Evolutionary conservation across 2,329 filamentous ascomycete species (phyloP), one percentile per base, ranked within the genome.

Genomic region (Ceratocystis destructans): DNA sequence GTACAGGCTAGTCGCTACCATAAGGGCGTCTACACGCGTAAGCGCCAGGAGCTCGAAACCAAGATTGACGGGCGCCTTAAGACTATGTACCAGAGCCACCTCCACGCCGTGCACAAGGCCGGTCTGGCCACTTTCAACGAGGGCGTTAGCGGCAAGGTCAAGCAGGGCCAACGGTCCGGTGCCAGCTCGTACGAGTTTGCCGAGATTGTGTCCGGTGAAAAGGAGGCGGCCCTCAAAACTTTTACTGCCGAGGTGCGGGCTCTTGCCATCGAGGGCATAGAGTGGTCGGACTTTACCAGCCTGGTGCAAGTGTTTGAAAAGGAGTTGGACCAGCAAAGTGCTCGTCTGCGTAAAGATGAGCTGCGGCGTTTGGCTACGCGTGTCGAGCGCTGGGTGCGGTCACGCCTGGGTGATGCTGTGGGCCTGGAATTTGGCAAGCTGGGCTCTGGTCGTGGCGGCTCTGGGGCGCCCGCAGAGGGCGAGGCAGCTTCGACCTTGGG

Each of bases 361-460:
- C 96, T 99, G 90, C 86, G 93, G 69, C 86, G 94, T 25, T 79
- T 99, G 69, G 92, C 94, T 1, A 94, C 87, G 41, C 84, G 94
- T 22, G 88, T 96, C 28, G 94, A 99, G 77, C 85, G 93, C 71
- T 96, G 92, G 90, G 92, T 99, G 69, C 87, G 88, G 72, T 90
- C 90, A 67, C 87, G 91, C 61, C 82, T 99, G 44, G 86, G 87
- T 44, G 94, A 99, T 73, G 89, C 89, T 17, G 81, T 97, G 55
- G 91, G 93, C 15, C 78, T 97, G 20, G 92, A 97, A 73, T 97
- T 99, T 81, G 97, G 96, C 78, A 94, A 92, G 74, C 83, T 97
- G 62, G 93, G 93, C 3, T 94, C 90, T 45, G 92, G 92, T 15
- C 85, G 92, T 72, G 90, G 85, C 65, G 92, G 91, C 6, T 84